Evolutionary conservation across 441 rosid genomes (phyloP).

Genomic region (Gossypium gossypioides): DNA sequence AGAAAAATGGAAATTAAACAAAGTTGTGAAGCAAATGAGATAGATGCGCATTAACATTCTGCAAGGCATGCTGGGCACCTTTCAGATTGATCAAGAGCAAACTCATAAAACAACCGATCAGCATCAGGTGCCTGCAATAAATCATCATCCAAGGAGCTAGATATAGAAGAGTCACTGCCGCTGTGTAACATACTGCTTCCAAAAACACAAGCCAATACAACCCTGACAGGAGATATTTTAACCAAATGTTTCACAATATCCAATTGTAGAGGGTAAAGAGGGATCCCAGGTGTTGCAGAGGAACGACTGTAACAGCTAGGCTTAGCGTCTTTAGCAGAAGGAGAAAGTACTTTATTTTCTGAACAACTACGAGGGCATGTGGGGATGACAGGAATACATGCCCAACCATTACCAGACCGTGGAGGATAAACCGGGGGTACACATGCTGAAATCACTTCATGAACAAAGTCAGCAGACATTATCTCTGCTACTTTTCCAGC

Average conservation of each 20-base stretch:
- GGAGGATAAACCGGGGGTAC: slow-evolving; percentile 99
- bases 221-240: slow-evolving; percentile 90
- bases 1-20: slow-evolving; percentile 18
- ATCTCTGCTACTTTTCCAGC: slow-evolving; percentile 94
- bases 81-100: slow-evolving; percentile 98
- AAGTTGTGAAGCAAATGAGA: slow-evolving; percentile 7
- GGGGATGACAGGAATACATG: slow-evolving; percentile 80
- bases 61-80: slow-evolving; percentile 44
- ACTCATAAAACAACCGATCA: slow-evolving; percentile 79
- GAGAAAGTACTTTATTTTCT: slow-evolving; percentile 60
- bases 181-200: slow-evolving; percentile 85
- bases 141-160: slow-evolving; percentile 61
- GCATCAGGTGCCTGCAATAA: slow-evolving; percentile 61
- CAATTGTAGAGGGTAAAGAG: slow-evolving; percentile 89
- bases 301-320: slow-evolving; percentile 62
- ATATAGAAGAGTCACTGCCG: slow-evolving; percentile 61
- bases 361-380: slow-evolving; percentile 37
- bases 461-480: slow-evolving; percentile 97
- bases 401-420: slow-evolving; percentile 95
- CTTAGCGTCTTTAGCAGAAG: slow-evolving; percentile 67
- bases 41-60: slow-evolving; percentile 9
- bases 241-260: slow-evolving; percentile 87
- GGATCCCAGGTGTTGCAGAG: slow-evolving; percentile 64
- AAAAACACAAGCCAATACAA: slow-evolving; percentile 90
- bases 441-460: slow-evolving; percentile 94